A percentile compares a stretch with the other conserved stretches of the same genome.
Evolutionary conservation across 495 filamentous ascomycete genomes (phyloP).

Genomic region (Elasticomyces elasticus): DNA sequence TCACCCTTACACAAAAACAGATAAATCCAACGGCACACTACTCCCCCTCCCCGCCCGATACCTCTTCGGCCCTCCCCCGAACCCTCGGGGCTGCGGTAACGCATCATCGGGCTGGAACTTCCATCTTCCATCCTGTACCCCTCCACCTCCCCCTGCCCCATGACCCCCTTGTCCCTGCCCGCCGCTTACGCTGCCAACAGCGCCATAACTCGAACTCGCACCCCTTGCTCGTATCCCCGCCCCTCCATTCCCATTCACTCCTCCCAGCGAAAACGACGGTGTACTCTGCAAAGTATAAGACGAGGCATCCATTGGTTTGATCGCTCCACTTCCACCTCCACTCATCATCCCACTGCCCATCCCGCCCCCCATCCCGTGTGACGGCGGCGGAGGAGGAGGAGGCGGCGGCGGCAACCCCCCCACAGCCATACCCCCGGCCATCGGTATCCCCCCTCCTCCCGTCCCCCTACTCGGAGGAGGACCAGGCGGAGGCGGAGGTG

Average conservation of each 20-base stretch:
- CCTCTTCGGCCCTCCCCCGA: constrained; percentile 56
- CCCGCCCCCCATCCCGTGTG: too few relatives aligned
- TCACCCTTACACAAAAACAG: constrained; percentile 29
- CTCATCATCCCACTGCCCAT: too few relatives aligned
- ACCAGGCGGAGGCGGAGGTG: constrained; percentile 25
- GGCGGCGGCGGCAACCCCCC: constrained; percentile 12
- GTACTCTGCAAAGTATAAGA: constrained; percentile 17
- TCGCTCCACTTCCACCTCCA: background rate
- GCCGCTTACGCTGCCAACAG: constrained; percentile 16
- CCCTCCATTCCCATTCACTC: background rate
- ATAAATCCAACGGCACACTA: constrained; percentile 85
- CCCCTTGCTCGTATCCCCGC: constrained; percentile 3
- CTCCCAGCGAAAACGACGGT: background rate
- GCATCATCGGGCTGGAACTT: constrained; percentile 74
- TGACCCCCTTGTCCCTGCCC: too few relatives aligned
- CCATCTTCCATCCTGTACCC: constrained; percentile 74
- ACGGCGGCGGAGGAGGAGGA: constrained; percentile 8
- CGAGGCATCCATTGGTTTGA: constrained; percentile 13
- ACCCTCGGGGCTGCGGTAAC: constrained; percentile 76
- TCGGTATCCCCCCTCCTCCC: constrained; percentile 7
- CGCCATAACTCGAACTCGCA: constrained; percentile 3
- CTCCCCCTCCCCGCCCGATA: constrained; percentile 89
- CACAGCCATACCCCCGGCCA: constrained; percentile 9
- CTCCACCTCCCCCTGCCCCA: too few relatives aligned
- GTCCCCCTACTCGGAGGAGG: constrained; percentile 14